Conservation (phyloP, 129 eudicot genomes). For the Chrysanthemum seticuspe region DNA sequence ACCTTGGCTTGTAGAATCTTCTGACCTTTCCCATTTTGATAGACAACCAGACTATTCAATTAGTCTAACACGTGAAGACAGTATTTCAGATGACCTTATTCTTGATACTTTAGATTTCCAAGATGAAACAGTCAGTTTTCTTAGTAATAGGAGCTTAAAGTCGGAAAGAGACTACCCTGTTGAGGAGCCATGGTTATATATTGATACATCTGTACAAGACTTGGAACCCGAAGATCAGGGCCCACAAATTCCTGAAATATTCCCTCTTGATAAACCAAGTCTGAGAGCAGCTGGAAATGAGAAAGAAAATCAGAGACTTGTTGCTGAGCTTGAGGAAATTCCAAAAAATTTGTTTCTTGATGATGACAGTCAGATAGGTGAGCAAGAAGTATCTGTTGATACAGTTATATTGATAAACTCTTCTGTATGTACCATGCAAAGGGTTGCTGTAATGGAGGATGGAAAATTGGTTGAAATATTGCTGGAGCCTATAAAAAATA, state of each 20-base stretch:
- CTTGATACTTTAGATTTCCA: too few species aligned
- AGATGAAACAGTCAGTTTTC: slow-evolving; percentile 7
- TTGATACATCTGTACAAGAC: slow-evolving; percentile 15
- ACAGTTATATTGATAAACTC: slow-evolving; percentile 82
- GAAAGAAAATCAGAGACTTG: slow-evolving; percentile 22
- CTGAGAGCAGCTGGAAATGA: too few species aligned
- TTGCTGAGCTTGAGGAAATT: slow-evolving; percentile 34
- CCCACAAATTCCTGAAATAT: slow-evolving; percentile 33
- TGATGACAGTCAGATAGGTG: slow-evolving; percentile 40
- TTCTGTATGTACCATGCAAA: slow-evolving; percentile 87
- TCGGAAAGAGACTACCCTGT: slow-evolving; percentile 46
- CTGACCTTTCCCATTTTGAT: slow-evolving; percentile 24
- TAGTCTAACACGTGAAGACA: slow-evolving; percentile 22
- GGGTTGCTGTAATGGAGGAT: slow-evolving; percentile 95
- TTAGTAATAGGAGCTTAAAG: slow-evolving; percentile 17
- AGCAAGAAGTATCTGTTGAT: slow-evolving; percentile 44
- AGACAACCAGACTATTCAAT: slow-evolving; percentile 33
- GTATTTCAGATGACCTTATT: background rate
- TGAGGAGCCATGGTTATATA: slow-evolving; percentile 85
- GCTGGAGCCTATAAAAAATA: slow-evolving; percentile 86
- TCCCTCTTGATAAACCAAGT: slow-evolving; percentile 34
- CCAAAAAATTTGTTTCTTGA: slow-evolving; percentile 43
- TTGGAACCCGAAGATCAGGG: slow-evolving; percentile 13
- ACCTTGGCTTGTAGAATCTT: slow-evolving; percentile 80
- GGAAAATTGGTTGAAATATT: slow-evolving; percentile 78